Conservation (phyloP, 352 stramenopile species). For the Pythium myriotylum region DNA sequence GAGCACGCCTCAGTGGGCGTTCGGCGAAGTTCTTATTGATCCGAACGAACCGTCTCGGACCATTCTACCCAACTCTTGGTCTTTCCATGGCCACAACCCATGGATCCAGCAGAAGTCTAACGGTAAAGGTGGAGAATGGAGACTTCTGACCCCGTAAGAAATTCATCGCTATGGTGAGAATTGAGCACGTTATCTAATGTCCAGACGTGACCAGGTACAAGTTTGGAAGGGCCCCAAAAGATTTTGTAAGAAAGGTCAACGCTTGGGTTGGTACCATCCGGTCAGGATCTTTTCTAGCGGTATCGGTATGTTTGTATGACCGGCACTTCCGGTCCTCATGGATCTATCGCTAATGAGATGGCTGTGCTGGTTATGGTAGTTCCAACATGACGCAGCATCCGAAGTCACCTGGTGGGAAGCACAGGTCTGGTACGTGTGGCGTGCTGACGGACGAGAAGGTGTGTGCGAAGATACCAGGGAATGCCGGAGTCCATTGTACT, state of each 20-base stretch:
- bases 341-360: conserved; percentile 1
- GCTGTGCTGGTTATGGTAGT: conserved; percentile 37
- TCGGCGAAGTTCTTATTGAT: conserved; percentile 70
- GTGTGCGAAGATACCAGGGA: conserved; percentile 1
- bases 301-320: conserved; percentile 49
- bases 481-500: too few species aligned
- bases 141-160: conserved; percentile 48
- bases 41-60: conserved; percentile 63
- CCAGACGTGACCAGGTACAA: conserved; percentile 37
- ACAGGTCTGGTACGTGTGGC: conserved; percentile 85
- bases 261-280: conserved; percentile 57
- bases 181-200: too few species aligned
- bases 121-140: conserved; percentile 79
- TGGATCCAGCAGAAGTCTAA: conserved; percentile 62
- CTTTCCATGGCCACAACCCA: conserved; percentile 65
- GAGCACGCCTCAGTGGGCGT: conserved; percentile 69
- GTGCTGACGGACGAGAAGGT: conserved; percentile 63
- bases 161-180: too few species aligned
- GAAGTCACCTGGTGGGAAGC: conserved; percentile 82
- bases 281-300: conserved; percentile 57
- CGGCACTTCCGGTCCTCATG: background rate
- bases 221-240: conserved; percentile 39
- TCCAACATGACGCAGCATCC: conserved; percentile 62
- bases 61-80: conserved; percentile 80
- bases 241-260: conserved; percentile 59